Conservation (phyloP, 257 asterid genomes). For the Penstemon newberryi region DNA sequence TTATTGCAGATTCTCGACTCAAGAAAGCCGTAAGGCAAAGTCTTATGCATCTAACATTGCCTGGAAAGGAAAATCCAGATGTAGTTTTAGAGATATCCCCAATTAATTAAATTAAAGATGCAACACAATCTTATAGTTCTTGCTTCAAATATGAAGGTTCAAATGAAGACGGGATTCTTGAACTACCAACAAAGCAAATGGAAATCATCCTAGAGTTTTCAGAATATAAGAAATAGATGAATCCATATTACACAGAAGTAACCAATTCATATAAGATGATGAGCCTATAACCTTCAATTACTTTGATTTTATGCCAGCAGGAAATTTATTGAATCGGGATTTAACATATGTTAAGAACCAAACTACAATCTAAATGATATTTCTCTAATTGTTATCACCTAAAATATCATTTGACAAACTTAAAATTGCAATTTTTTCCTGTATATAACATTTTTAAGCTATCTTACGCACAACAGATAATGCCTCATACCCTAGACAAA, state of each 20-base stretch:
- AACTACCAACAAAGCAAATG: constrained; percentile 9
- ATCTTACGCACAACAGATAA: constrained; percentile 4
- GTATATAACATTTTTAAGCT: neutral
- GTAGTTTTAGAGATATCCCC: neutral
- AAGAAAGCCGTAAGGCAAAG: constrained; percentile 14
- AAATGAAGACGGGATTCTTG: constrained; percentile 18
- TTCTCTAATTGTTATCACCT: constrained; percentile 12
- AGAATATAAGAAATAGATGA: neutral
- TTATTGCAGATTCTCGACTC: constrained; percentile 8
- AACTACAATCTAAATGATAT: neutral
- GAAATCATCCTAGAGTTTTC: constrained; percentile 12
- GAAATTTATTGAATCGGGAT: constrained; percentile 16
- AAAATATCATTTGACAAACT: neutral
- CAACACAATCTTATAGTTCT: constrained; percentile 1
- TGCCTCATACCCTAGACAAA: neutral
- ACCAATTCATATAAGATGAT: neutral
- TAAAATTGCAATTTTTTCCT: neutral
- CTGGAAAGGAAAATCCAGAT: constrained; percentile 14
- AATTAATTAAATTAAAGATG: constrained; percentile 1
- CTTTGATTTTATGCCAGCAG: neutral
- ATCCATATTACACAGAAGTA: constrained; percentile 19
- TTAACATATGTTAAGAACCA: too few species aligned
- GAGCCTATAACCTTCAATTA: neutral
- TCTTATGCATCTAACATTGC: constrained; percentile 13
- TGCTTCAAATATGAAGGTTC: constrained; percentile 15